A percentile compares a stretch with the other conserved stretches of the same genome.
These are phyloP conservation scores for Coemansia biformis DNA, from an alignment of 192 early-diverging fungal species.

Conservation along the genomic window DNA sequence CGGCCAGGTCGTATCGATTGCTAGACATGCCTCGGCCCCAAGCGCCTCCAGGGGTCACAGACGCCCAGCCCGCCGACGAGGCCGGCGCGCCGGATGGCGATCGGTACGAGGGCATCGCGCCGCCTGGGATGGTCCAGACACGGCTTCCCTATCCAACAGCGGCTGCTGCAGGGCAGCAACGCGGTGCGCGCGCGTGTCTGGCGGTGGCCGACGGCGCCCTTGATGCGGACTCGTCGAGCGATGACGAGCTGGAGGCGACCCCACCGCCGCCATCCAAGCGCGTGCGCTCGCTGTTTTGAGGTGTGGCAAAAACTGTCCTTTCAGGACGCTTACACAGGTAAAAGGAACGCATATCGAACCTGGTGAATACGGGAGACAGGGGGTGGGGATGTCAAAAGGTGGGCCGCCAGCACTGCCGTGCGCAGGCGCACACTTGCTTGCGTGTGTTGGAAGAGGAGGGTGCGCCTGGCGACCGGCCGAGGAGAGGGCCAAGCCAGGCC, in stretches of 20 bases:
- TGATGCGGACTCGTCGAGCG: slow-evolving; percentile 22
- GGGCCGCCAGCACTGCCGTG: too few relatives aligned
- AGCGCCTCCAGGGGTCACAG: slow-evolving; percentile 43
- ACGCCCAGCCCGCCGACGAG: slow-evolving; percentile 9
- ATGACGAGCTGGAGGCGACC: slow-evolving; percentile 43
- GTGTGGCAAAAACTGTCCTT: background rate
- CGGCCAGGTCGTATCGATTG: slow-evolving; percentile 23
- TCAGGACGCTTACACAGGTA: background rate
- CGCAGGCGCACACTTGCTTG: too few relatives aligned
- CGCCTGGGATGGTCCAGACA: slow-evolving; percentile 36
- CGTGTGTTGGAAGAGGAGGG: too few relatives aligned
- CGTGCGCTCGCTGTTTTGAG: slow-evolving; percentile 27
- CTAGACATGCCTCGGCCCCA: slow-evolving; percentile 42
- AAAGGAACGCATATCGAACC: too few relatives aligned
- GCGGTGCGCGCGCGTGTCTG: background rate
- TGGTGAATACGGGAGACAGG: too few relatives aligned
- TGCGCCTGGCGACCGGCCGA: too few relatives aligned
- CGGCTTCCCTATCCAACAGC: slow-evolving; percentile 17
- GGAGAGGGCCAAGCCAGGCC: too few relatives aligned
- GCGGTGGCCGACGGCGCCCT: background rate
- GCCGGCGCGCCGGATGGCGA: slow-evolving; percentile 1
- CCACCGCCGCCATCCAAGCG: slow-evolving; percentile 44
- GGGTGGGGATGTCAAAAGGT: too few relatives aligned
- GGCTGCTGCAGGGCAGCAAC: background rate
- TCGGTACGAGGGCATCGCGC: slow-evolving; percentile 1